These are phyloP conservation scores for Solanum chilense DNA, from an alignment of 257 asterid species.

Conservation along the genomic window DNA sequence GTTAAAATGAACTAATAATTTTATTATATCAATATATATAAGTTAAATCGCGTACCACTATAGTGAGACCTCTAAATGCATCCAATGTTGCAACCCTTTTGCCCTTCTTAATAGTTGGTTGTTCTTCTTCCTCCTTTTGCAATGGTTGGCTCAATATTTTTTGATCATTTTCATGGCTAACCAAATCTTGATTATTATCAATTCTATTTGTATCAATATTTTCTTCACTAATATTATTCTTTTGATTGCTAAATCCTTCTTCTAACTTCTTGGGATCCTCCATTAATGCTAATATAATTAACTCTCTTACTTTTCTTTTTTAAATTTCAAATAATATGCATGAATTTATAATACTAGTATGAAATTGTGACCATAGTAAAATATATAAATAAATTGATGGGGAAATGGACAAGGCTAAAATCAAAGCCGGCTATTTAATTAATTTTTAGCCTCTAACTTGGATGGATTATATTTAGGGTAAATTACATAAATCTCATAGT, in stretches of 20 bases:
- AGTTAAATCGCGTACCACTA: conserved; percentile 34
- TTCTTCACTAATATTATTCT: background rate
- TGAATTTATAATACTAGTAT: background rate
- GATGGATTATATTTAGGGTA: background rate
- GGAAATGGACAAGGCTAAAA: background rate
- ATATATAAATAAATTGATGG: background rate
- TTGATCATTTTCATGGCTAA: background rate
- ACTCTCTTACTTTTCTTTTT: background rate
- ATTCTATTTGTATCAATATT: background rate
- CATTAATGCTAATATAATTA: conserved; percentile 6
- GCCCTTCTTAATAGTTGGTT: conserved; percentile 20
- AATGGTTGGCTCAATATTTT: background rate
- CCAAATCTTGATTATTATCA: background rate
- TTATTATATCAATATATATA: background rate
- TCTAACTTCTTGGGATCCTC: conserved; percentile 38
- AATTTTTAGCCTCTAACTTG: background rate
- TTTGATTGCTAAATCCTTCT: conserved; percentile 26
- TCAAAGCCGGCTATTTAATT: background rate
- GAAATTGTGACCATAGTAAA: background rate
- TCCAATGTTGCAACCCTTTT: conserved; percentile 70
- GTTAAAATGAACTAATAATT: background rate
- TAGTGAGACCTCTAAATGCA: conserved; percentile 77
- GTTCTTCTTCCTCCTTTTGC: conserved; percentile 21
- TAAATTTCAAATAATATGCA: background rate
- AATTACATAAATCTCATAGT: too few relatives aligned